A percentile compares a stretch with the other conserved stretches of the same genome.
These are phyloP conservation scores for Otatea glauca DNA, from an alignment of 176 grass and related monocot species.

Conservation along the genomic window DNA sequence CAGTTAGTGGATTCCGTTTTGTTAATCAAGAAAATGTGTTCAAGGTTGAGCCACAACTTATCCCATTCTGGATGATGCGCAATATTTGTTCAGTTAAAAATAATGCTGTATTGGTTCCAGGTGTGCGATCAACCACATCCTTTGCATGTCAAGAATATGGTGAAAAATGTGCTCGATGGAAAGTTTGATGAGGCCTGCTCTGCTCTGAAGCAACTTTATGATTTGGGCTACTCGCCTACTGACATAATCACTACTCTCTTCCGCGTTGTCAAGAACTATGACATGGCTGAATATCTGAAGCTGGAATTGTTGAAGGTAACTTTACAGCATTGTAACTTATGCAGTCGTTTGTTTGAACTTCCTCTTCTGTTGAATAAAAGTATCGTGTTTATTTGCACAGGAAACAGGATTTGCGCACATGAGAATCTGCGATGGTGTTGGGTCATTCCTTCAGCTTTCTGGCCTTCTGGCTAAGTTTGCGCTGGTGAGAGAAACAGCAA, in stretches of 20 bases:
- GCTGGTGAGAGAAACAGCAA: conserved; percentile 70
- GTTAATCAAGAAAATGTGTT: conserved; percentile 98
- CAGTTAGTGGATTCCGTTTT: conserved; percentile 86
- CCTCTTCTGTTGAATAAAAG: neutral
- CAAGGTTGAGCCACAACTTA: conserved; percentile 52
- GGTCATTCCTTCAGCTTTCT: conserved; percentile 89
- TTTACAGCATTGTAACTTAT: neutral
- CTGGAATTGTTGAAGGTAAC: conserved; percentile 92
- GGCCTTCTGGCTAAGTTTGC: conserved; percentile 90
- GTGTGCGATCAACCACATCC: conserved; percentile 97
- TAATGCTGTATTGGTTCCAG: conserved; percentile 39
- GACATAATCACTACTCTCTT: conserved; percentile 97
- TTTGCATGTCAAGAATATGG: conserved; percentile 86
- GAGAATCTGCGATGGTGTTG: conserved; percentile 98
- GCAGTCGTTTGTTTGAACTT: neutral
- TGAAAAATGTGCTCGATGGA: conserved; percentile 83
- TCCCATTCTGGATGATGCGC: neutral
- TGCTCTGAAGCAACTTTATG: conserved; percentile 83
- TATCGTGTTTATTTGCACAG: conserved; percentile 45
- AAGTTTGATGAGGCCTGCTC: conserved; percentile 84
- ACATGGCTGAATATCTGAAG: conserved; percentile 96
- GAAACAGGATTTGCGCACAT: conserved; percentile 96
- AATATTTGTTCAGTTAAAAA: conserved; percentile 6
- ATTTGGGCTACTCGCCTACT: conserved; percentile 91
- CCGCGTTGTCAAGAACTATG: conserved; percentile 90